Evolutionary conservation across 2,329 filamentous ascomycete species (phyloP).

Genomic region (Massarina eburnea): DNA sequence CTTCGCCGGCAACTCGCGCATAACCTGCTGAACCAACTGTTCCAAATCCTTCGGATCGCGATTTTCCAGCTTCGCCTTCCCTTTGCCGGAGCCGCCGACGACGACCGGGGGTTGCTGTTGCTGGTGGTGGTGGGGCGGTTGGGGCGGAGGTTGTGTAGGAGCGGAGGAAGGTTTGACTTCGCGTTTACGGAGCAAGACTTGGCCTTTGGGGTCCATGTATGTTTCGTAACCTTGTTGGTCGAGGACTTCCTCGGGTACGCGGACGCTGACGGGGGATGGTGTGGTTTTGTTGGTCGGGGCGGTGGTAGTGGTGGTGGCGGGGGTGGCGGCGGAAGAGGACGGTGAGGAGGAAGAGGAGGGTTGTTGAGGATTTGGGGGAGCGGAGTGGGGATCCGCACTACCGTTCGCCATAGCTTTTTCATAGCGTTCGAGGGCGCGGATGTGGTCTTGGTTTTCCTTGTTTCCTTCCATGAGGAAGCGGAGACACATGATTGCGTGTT

Average conservation of each 20-base stretch:
- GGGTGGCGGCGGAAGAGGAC: neutral
- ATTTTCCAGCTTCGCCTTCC: conserved; percentile 32
- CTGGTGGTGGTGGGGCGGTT: too few relatives aligned
- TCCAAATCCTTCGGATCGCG: conserved; percentile 48
- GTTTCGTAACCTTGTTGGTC: conserved; percentile 54
- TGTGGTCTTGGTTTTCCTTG: conserved; percentile 70
- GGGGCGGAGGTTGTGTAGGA: too few relatives aligned
- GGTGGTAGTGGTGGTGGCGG: neutral
- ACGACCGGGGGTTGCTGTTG: conserved; percentile 1
- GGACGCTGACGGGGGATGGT: conserved; percentile 28
- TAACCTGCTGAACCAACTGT: conserved; percentile 49
- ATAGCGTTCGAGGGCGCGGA: conserved; percentile 59
- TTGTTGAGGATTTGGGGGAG: neutral
- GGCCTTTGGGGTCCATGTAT: conserved; percentile 52
- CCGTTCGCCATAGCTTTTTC: conserved; percentile 22
- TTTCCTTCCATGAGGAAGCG: conserved; percentile 68
- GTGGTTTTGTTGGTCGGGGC: too few relatives aligned
- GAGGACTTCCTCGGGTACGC: conserved; percentile 51
- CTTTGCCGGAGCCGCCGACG: conserved; percentile 23
- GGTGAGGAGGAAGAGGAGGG: neutral
- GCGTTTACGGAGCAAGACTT: conserved; percentile 51
- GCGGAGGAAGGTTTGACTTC: conserved; percentile 21
- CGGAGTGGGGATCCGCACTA: conserved; percentile 11
- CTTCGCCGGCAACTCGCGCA: conserved; percentile 47
- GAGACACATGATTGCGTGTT: conserved; percentile 64